Conservation (phyloP, 2,329 filamentous ascomycete genomes). For the Hysterium pulicare region DNA sequence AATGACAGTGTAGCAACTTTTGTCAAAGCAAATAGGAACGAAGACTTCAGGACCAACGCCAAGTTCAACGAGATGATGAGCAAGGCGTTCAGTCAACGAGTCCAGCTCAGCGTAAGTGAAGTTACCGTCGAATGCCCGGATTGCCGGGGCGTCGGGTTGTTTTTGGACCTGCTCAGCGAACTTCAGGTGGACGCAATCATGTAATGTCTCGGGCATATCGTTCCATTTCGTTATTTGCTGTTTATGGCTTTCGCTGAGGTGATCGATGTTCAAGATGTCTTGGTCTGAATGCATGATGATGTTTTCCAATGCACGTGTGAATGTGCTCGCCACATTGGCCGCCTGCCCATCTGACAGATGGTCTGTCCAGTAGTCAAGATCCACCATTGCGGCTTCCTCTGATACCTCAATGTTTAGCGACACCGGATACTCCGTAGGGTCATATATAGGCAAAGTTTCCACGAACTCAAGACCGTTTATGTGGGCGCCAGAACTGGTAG, state of each 20-base stretch:
- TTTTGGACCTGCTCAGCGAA: constrained; percentile 21
- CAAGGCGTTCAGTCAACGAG: constrained; percentile 20
- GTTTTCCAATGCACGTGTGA: constrained; percentile 28
- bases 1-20: constrained; percentile 34
- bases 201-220: constrained; percentile 13
- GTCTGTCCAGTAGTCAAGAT: constrained; percentile 34
- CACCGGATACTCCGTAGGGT: constrained; percentile 49
- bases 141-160: constrained; percentile 26
- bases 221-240: constrained; percentile 22
- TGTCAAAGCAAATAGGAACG: constrained; percentile 39
- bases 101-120: constrained; percentile 32
- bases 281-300: constrained; percentile 37
- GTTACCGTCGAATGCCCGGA: constrained; percentile 31
- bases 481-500: constrained; percentile 21
- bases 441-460: constrained; percentile 37
- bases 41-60: constrained; percentile 30
- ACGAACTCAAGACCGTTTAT: constrained; percentile 34
- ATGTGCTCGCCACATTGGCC: constrained; percentile 29
- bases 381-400: constrained; percentile 31
- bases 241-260: constrained; percentile 36
- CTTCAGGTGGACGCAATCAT: constrained; percentile 30
- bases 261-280: constrained; percentile 32
- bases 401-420: constrained; percentile 49
- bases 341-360: constrained; percentile 30
- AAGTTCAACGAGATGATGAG: constrained; percentile 26